Evolutionary conservation across 345 rosid species (phyloP).

Genomic region (Cardamine occulta): DNA sequence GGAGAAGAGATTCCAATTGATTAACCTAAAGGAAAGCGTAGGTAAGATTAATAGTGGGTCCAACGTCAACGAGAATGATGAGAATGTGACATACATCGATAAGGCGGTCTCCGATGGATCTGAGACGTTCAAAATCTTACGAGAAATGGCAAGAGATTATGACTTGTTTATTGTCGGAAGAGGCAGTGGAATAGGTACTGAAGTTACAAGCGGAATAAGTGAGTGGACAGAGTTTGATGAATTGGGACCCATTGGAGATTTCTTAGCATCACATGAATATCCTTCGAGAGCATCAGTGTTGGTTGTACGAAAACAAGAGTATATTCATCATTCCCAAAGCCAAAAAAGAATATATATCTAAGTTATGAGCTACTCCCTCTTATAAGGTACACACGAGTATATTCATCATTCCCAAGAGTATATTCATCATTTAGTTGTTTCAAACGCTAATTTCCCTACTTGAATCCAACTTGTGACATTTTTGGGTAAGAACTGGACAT

Average conservation of each 20-base stretch:
- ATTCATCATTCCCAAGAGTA: too few species aligned
- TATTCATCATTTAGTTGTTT: slow-evolving; percentile 11
- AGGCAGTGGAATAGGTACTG: slow-evolving; percentile 39
- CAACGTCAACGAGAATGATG: slow-evolving; percentile 11
- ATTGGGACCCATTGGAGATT: slow-evolving; percentile 63
- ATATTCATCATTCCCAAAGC: slow-evolving; percentile 25
- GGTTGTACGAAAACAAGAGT: slow-evolving; percentile 42
- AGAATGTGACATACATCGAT: slow-evolving; percentile 31
- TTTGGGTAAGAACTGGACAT: background rate
- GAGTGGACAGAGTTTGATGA: slow-evolving; percentile 68
- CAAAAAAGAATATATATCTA: background rate
- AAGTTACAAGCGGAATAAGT: slow-evolving; percentile 48
- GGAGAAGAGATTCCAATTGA: slow-evolving; percentile 30
- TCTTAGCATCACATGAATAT: slow-evolving; percentile 57
- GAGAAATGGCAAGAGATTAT: slow-evolving; percentile 41
- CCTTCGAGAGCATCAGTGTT: slow-evolving; percentile 44
- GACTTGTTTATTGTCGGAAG: slow-evolving; percentile 58
- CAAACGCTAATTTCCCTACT: background rate
- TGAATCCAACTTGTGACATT: background rate
- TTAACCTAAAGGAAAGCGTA: slow-evolving; percentile 40
- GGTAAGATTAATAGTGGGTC: background rate
- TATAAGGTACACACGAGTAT: slow-evolving; percentile 31
- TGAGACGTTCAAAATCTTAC: slow-evolving; percentile 43
- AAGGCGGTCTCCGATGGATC: slow-evolving; percentile 48
- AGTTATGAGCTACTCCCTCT: slow-evolving; percentile 27